Percentiles rank a stretch among this genome's conserved stretches.
phyloP scores from a whole-genome alignment of 176 grass and related monocot species.

The Eleusine coracana region DNA sequence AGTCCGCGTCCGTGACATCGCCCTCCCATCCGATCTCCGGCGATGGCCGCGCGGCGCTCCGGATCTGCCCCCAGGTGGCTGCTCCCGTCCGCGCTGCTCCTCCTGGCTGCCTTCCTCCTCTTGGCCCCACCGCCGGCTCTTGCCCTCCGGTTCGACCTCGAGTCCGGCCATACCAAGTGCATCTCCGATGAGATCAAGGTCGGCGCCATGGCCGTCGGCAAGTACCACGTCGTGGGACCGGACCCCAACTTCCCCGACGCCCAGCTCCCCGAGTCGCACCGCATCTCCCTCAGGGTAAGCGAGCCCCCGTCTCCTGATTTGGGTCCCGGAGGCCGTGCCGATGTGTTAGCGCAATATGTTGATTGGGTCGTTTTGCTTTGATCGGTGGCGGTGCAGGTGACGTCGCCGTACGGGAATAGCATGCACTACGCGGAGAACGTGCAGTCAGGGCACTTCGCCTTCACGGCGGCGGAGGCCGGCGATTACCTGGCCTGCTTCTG shows the following conservation, averaged over 20 bases:
- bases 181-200: conserved; percentile 95
- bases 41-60: conserved; percentile 52
- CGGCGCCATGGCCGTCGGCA: conserved; percentile 81
- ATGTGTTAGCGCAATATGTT: background rate
- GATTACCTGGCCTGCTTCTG: conserved; percentile 96
- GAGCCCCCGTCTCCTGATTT: background rate
- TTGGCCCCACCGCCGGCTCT: conserved; percentile 23
- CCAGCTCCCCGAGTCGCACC: conserved; percentile 82
- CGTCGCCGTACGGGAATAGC: conserved; percentile 93
- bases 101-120: conserved; percentile 29
- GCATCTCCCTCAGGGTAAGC: conserved; percentile 81
- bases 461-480: conserved; percentile 75
- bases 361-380: background rate
- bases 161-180: conserved; percentile 96
- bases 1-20: conserved; percentile 30
- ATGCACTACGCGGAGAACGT: conserved; percentile 89
- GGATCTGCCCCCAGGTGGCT: conserved; percentile 42
- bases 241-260: conserved; percentile 56
- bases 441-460: conserved; percentile 84
- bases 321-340: background rate
- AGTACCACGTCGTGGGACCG: conserved; percentile 72
- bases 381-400: conserved; percentile 52
- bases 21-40: conserved; percentile 44
- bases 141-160: conserved; percentile 78
- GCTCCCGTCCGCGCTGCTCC: conserved; percentile 6